Evolutionary conservation across 2,329 filamentous ascomycete genomes (phyloP).

Genomic region (Elsinoe batatas): DNA sequence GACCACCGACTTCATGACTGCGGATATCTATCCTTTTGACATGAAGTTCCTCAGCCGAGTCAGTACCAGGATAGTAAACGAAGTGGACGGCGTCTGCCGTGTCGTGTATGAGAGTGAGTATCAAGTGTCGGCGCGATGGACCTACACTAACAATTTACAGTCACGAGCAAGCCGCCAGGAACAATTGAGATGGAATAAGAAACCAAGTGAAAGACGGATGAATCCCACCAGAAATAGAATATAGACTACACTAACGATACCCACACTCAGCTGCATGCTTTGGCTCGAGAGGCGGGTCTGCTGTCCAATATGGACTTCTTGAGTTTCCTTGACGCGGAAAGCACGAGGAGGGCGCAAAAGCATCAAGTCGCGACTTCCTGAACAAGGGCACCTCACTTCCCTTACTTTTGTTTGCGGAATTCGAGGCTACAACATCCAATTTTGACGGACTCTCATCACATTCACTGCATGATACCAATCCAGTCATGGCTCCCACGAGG

Average conservation of each 20-base stretch:
- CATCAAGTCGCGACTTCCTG: too few species aligned
- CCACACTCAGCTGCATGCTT: neutral
- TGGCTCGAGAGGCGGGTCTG: too few species aligned
- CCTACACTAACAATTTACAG: conserved; percentile 24
- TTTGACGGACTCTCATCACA: too few species aligned
- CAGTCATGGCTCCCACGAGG: too few species aligned
- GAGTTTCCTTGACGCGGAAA: too few species aligned
- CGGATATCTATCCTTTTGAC: conserved; percentile 58
- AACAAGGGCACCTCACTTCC: too few species aligned
- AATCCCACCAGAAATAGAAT: neutral
- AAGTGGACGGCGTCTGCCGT: conserved; percentile 61
- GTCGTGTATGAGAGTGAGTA: conserved; percentile 59
- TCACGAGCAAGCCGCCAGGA: conserved; percentile 57
- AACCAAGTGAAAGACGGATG: neutral
- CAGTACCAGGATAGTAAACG: conserved; percentile 60
- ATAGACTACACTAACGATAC: neutral
- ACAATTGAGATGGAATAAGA: conserved; percentile 65
- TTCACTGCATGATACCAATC: too few species aligned
- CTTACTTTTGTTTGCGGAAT: too few species aligned
- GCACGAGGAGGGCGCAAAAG: too few species aligned
- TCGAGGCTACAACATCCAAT: too few species aligned
- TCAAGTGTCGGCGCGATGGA: neutral
- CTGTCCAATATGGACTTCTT: too few species aligned
- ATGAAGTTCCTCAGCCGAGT: conserved; percentile 57
- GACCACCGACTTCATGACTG: conserved; percentile 65